Evolutionary conservation across 345 rosid genomes (phyloP), one percentile per base, ranked within the genome.

Genomic region (Moricandia moricandioides): DNA sequence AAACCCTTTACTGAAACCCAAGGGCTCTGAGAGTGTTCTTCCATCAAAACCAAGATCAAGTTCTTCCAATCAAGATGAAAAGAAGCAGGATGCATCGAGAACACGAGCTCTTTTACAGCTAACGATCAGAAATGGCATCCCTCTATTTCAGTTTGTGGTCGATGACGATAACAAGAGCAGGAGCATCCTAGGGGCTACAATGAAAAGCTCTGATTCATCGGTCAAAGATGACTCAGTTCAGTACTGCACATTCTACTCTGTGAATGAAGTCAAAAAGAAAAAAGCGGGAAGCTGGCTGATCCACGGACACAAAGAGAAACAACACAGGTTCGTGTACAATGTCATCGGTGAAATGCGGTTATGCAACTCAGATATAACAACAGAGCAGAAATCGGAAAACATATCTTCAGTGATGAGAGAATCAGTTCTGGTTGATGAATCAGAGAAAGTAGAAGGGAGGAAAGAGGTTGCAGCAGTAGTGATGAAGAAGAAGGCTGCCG

Each of bases 281-380:
- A 94, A 85, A 83, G 73, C 79, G 49, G 85, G 89, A 40, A 81
- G 91, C 79, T 90, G 97, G 99, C 85, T 88, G 10, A 82, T 72
- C 73, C 89, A 83, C 70, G 93, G 85, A 71, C 79, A 80, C 66
- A 90, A 83, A 78, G 87, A 55, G 82, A 88, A 86, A 77, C 76
- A 79, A 27, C 58, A 84, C 18, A 83, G 84, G 49, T 86, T 75
- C 34, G 83, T 69, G 43, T 85, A 82, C 77, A 89, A 85, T 65
- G 78, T 82, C 45, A 78, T 90, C 4, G 97, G 93, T 47, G 89
- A 87, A 67, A 89, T 90, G 99, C 83, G 70, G 81, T 70, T 87
- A 31, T 73, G 65, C 39, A 77, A 83, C 49, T 55, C 76, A 69
- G 83, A 81, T 51, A 21, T 21, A 21, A 21, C 24, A 27, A 60